phyloP scores from a whole-genome alignment of 768 basidiomycete genomes.

The Gloeophyllum trabeum region DNA sequence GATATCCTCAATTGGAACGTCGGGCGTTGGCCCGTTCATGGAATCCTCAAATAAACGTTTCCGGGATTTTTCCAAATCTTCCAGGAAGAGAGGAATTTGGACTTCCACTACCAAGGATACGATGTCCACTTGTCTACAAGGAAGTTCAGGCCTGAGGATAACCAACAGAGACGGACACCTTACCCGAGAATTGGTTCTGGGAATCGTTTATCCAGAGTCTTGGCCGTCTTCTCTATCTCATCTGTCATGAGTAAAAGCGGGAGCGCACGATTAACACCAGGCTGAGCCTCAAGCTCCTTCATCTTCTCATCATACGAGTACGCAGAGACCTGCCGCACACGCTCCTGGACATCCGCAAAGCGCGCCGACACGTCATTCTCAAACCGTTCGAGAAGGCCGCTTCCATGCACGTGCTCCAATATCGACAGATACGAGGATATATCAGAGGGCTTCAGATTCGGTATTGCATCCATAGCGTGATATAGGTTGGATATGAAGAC shows the following conservation, averaged over 20 bases:
- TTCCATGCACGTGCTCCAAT: slow-evolving; percentile 61
- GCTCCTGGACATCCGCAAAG: slow-evolving; percentile 55
- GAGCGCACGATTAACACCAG: slow-evolving; percentile 73
- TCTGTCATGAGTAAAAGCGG: slow-evolving; percentile 78
- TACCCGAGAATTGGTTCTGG: slow-evolving; percentile 75
- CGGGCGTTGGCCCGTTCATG: slow-evolving; percentile 79
- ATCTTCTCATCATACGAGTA: slow-evolving; percentile 55
- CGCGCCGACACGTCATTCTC: slow-evolving; percentile 64
- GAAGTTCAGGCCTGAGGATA: not conserved
- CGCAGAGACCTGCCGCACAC: slow-evolving; percentile 45
- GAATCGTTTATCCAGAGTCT: slow-evolving; percentile 80
- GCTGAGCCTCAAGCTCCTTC: slow-evolving; percentile 50
- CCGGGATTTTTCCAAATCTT: slow-evolving; percentile 57
- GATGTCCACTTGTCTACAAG: slow-evolving; percentile 53
- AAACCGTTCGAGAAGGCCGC: slow-evolving; percentile 60
- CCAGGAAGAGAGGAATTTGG: slow-evolving; percentile 51
- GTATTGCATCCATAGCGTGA: slow-evolving; percentile 70
- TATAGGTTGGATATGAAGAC: slow-evolving; percentile 80
- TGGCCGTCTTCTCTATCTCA: slow-evolving; percentile 81
- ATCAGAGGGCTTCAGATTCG: slow-evolving; percentile 62
- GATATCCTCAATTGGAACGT: slow-evolving; percentile 82
- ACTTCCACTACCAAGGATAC: slow-evolving; percentile 67
- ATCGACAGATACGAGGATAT: slow-evolving; percentile 53
- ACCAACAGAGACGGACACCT: slow-evolving; percentile 12
- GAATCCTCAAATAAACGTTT: slow-evolving; percentile 74